phyloP scores from a whole-genome alignment of 441 rosid genomes.

The Pelargonium citronellum region DNA sequence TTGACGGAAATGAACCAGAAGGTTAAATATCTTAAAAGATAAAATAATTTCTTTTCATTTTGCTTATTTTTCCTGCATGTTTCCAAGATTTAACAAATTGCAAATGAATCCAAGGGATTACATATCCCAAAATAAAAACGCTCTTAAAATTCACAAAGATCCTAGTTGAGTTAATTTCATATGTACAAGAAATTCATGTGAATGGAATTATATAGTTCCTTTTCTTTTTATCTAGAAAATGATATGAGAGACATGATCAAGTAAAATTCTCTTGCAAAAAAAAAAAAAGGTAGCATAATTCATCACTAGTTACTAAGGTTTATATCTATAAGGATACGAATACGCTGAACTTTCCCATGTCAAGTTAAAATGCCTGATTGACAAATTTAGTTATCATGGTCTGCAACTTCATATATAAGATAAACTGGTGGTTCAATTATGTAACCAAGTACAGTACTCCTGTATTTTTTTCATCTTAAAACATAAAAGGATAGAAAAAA shows the following conservation, averaged over 20 bases:
- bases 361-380: not conserved
- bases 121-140: not conserved
- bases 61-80: not conserved
- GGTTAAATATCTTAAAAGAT: not conserved
- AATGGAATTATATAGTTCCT: too few relatives aligned
- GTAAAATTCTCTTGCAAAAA: too few relatives aligned
- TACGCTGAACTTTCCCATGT: not conserved
- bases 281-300: not conserved
- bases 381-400: not conserved
- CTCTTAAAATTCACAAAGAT: not conserved
- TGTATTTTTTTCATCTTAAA: not conserved
- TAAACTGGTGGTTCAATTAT: not conserved
- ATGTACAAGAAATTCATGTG: too few relatives aligned
- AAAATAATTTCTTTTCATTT: not conserved
- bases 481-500: not conserved
- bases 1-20: not conserved
- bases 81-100: not conserved
- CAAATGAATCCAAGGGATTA: not conserved
- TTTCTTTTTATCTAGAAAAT: too few relatives aligned
- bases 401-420: not conserved
- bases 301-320: not conserved
- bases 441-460: not conserved
- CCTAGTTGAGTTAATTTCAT: too few relatives aligned
- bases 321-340: not conserved
- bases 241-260: too few relatives aligned